Evolutionary conservation across 164 flowering plant species (phyloP).

Genomic region (Cinnamomum chago): DNA sequence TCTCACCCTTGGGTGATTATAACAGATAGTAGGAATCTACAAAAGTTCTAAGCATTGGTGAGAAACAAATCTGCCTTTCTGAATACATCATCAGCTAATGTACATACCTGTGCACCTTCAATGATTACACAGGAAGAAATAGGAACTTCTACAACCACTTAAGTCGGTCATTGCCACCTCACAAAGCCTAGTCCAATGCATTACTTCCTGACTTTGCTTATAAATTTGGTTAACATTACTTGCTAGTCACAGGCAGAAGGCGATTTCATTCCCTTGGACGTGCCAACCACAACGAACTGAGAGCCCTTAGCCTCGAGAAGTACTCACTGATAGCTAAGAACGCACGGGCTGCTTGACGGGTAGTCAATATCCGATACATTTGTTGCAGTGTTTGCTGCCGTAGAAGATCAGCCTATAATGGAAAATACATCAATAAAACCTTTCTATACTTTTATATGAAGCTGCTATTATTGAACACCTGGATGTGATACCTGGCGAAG

Average conservation of each 20-base stretch:
- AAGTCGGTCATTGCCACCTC: not conserved
- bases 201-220: not conserved
- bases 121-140: not conserved
- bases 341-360: constrained; percentile 87
- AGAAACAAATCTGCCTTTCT: not conserved
- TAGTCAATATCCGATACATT: constrained; percentile 74
- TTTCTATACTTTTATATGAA: no score
- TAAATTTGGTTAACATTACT: not conserved
- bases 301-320: constrained; percentile 68
- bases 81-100: not conserved
- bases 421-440: not conserved
- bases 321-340: constrained; percentile 73
- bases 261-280: constrained; percentile 55
- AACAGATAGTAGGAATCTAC: no score
- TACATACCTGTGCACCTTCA: not conserved
- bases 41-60: no score
- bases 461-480: no score
- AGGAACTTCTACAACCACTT: not conserved
- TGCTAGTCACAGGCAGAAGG: not conserved
- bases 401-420: constrained; percentile 71
- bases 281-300: constrained; percentile 82
- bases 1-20: no score
- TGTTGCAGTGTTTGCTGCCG: constrained; percentile 85
- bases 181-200: not conserved
- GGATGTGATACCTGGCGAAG: constrained; percentile 60